Base-by-base conservation (phyloP, 805 yeast genomes). In the Wickerhamiella spandovensis region DNA sequence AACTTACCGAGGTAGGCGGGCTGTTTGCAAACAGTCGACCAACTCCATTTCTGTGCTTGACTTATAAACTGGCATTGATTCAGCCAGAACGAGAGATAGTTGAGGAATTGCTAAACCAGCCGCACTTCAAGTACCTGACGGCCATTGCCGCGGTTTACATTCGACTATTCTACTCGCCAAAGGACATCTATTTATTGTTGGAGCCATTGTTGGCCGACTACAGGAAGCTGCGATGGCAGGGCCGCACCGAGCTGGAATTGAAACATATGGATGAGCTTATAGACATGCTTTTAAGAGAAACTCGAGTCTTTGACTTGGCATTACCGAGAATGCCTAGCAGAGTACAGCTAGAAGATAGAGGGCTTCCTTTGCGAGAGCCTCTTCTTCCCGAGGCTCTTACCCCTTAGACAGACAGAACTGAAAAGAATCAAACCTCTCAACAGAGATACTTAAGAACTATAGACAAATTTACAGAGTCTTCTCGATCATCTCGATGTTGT, bases 401-500 rank as follows among this genome's bases (percentile, higher is more conserved):
- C n/a, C n/a, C n/a, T n/a, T n/a, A n/a, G n/a, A n/a, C n/a, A n/a
- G n/a, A n/a, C n/a, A n/a, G n/a, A n/a, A 35, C 20, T 17, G 20
- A n/a, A n/a, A 35, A 13, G 39, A 15, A 25, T 25, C 30, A 7
- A n/a, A n/a, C n/a, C n/a, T n/a, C n/a, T n/a, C n/a, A n/a, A n/a
- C n/a, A 25, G 30, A 7, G 6, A 25, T 25, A 25, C 30, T 25
- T 7, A 8, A 35, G 39, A 5, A 5, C 18, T 35, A 13, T 12
- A 12, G 39, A 8, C 15, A 8, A 35, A 12, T 13, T 9, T 39
- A 39, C 24, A 20, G 20, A 17, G 43, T 82, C 77, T 89, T 90
- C 73, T 92, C 98, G 56, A 79, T 79, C 69, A 90, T 75, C 76
- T 70, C 87, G 60, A 92, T 89, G 54, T 84, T 85, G 68, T 87